phyloP scores from a whole-genome alignment of 495 filamentous ascomycete genomes.

The Articulospora tetracladia region DNA sequence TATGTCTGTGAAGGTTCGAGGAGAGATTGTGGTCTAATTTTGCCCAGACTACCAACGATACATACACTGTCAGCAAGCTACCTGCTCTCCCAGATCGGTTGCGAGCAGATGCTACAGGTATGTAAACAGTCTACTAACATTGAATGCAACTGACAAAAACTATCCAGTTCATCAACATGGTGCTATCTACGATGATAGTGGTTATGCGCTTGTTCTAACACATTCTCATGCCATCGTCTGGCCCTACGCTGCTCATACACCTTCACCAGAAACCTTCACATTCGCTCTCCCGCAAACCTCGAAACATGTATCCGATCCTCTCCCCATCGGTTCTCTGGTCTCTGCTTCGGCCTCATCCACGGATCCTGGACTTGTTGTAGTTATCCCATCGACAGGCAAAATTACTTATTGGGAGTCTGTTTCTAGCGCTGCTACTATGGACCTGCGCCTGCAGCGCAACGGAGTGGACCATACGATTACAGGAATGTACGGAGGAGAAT shows the following conservation, averaged over 20 bases:
- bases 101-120: slow-evolving; percentile 57
- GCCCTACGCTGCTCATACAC: slow-evolving; percentile 69
- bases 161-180: slow-evolving; percentile 52
- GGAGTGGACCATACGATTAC: slow-evolving; percentile 70
- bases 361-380: slow-evolving; percentile 78
- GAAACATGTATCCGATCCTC: slow-evolving; percentile 54
- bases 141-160: neutral
- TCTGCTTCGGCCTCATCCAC: slow-evolving; percentile 64
- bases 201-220: slow-evolving; percentile 76
- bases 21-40: slow-evolving; percentile 1
- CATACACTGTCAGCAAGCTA: slow-evolving; percentile 81
- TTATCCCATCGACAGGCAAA: slow-evolving; percentile 78
- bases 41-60: slow-evolving; percentile 75
- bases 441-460: slow-evolving; percentile 69
- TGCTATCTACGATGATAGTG: slow-evolving; percentile 57
- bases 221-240: slow-evolving; percentile 79
- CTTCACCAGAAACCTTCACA: slow-evolving; percentile 64
- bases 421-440: slow-evolving; percentile 71
- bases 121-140: slow-evolving; percentile 19
- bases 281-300: slow-evolving; percentile 74
- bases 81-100: slow-evolving; percentile 75
- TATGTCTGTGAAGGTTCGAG: slow-evolving; percentile 31
- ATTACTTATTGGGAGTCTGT: slow-evolving; percentile 95
- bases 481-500: slow-evolving; percentile 74
- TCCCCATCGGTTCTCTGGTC: slow-evolving; percentile 79